phyloP scores from a whole-genome alignment of 2,329 filamentous ascomycete genomes.

The Botrytis fabae region DNA sequence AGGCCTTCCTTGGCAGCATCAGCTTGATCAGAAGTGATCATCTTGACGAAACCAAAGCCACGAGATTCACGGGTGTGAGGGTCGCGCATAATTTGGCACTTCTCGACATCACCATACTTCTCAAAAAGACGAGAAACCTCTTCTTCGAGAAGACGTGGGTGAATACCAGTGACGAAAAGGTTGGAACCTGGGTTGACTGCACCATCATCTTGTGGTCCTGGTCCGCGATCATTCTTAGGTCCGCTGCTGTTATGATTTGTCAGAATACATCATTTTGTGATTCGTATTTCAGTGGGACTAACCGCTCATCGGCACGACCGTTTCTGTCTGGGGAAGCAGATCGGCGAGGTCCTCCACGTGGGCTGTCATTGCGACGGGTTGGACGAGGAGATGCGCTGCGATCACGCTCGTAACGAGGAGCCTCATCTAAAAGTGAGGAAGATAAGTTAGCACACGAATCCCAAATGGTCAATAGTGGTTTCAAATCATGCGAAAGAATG shows the following conservation, averaged over 20 bases:
- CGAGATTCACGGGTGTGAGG: conserved; percentile 98
- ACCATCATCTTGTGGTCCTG: conserved; percentile 64
- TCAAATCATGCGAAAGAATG: not conserved
- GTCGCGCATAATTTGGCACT: conserved; percentile 99
- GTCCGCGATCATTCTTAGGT: conserved; percentile 54
- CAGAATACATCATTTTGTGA: conserved; percentile 20
- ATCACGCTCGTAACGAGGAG: conserved; percentile 66
- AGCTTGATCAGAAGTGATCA: conserved; percentile 91
- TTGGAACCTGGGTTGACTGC: conserved; percentile 93
- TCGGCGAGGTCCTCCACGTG: conserved; percentile 59
- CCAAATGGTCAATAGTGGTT: not conserved
- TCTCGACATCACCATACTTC: conserved; percentile 98
- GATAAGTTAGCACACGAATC: conserved; percentile 23
- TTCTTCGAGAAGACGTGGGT: conserved; percentile 83
- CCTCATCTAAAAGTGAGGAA: conserved; percentile 53
- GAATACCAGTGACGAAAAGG: conserved; percentile 97
- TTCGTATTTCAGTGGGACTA: conserved; percentile 30
- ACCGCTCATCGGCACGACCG: conserved; percentile 50
- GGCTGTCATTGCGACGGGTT: conserved; percentile 54
- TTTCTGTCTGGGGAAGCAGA: conserved; percentile 61
- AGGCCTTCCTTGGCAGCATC: conserved; percentile 96
- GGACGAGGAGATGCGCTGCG: conserved; percentile 65
- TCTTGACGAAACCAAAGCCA: conserved; percentile 99
- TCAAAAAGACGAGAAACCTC: conserved; percentile 95
- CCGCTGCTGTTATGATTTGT: conserved; percentile 40